A percentile compares a stretch with the other conserved stretches of the same genome.
Evolutionary conservation across 2,329 filamentous ascomycete genomes (phyloP).

Genomic region (Paecilomyces niveus): DNA sequence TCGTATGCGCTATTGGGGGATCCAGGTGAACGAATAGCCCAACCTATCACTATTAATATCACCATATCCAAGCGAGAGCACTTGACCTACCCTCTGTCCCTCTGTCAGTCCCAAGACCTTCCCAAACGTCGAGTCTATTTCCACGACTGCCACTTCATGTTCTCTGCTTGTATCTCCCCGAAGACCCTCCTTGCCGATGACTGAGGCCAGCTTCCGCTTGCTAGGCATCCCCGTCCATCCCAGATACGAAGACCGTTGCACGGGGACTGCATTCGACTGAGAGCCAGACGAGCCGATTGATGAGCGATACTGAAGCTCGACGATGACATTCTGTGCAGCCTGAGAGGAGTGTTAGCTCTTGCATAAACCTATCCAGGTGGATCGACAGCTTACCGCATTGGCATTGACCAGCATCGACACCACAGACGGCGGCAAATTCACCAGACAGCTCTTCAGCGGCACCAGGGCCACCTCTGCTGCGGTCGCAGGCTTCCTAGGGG

Average conservation of each 20-base stretch:
- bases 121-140: constrained; percentile 81
- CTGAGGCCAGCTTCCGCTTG: constrained; percentile 68
- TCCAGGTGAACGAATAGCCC: constrained; percentile 71
- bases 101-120: constrained; percentile 68
- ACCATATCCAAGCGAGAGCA: constrained; percentile 7
- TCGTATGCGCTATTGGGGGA: constrained; percentile 82
- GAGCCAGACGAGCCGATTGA: constrained; percentile 23
- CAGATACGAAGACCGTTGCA: constrained; percentile 68
- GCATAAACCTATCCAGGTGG: constrained; percentile 1
- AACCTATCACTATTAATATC: constrained; percentile 35
- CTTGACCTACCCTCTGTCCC: constrained; percentile 66
- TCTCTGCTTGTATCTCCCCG: constrained; percentile 56
- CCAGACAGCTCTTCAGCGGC: constrained; percentile 87
- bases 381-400: constrained; percentile 63
- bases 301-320: constrained; percentile 76
- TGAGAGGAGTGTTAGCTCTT: constrained; percentile 31
- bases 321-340: constrained; percentile 91
- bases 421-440: constrained; percentile 81
- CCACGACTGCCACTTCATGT: constrained; percentile 69
- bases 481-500: constrained; percentile 49
- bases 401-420: constrained; percentile 80
- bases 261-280: constrained; percentile 39
- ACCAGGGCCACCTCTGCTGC: constrained; percentile 78
- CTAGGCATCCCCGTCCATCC: constrained; percentile 99
- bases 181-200: constrained; percentile 68